These are phyloP conservation scores for Mortierella sp. DNA, from an alignment of 371 early-diverging fungal genomes.

Conservation along the genomic window DNA sequence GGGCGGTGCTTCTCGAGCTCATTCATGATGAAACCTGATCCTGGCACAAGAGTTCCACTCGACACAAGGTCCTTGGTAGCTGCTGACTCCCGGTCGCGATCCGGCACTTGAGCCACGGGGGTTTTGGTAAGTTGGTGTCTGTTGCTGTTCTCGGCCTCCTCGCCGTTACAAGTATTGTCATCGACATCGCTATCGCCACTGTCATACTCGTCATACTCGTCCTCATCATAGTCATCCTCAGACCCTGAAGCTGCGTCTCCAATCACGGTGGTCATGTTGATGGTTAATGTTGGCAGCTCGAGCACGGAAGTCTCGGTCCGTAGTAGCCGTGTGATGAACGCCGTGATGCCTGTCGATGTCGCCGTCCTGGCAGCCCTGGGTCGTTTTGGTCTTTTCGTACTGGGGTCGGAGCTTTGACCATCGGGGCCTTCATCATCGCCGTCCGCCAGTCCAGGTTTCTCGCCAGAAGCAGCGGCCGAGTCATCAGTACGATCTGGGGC, in stretches of 20 bases:
- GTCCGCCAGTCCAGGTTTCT: too few relatives aligned
- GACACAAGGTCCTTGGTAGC: too few relatives aligned
- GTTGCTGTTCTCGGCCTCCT: slow-evolving; percentile 2
- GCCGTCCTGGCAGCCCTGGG: too few relatives aligned
- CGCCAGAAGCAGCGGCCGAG: too few relatives aligned
- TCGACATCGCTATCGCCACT: slow-evolving; percentile 19
- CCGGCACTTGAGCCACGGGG: neutral
- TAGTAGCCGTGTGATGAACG: slow-evolving; percentile 30
- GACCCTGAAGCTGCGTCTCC: slow-evolving; percentile 11
- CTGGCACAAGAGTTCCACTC: too few relatives aligned
- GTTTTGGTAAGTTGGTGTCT: slow-evolving; percentile 6
- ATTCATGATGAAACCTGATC: too few relatives aligned
- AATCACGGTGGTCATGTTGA: slow-evolving; percentile 42
- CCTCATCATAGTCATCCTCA: slow-evolving; percentile 21
- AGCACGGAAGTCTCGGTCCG: slow-evolving; percentile 36
- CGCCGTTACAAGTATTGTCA: too few relatives aligned
- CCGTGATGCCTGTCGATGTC: slow-evolving; percentile 39
- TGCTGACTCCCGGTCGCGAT: slow-evolving; percentile 1
- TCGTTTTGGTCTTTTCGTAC: too few relatives aligned
- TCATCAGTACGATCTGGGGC: too few relatives aligned
- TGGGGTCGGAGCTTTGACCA: too few relatives aligned
- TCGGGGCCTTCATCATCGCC: too few relatives aligned
- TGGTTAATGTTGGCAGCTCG: slow-evolving; percentile 38
- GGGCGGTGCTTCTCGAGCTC: too few relatives aligned
- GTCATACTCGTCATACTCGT: slow-evolving; percentile 25